phyloP scores from a whole-genome alignment of 495 filamentous ascomycete genomes.

The Cercophora sp. region DNA sequence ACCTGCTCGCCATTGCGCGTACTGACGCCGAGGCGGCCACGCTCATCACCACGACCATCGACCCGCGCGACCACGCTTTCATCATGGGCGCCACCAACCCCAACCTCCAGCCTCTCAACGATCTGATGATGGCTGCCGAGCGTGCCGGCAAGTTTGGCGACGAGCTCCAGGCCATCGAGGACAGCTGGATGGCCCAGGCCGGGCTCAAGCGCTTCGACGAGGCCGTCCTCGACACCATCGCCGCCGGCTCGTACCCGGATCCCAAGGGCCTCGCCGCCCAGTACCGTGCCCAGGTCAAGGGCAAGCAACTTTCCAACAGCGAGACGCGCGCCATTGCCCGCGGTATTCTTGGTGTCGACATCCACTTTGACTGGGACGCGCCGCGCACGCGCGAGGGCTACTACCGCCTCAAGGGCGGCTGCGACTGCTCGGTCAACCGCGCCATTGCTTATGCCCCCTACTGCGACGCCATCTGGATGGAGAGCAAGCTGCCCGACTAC shows the following conservation, averaged over 20 bases:
- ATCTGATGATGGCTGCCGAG: constrained; percentile 87
- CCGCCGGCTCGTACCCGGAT: constrained; percentile 51
- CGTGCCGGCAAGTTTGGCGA: constrained; percentile 73
- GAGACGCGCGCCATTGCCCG: constrained; percentile 83
- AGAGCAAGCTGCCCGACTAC: constrained; percentile 93
- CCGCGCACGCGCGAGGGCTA: constrained; percentile 89
- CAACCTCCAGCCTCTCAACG: constrained; percentile 75
- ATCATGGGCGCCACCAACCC: constrained; percentile 88
- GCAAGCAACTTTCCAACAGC: constrained; percentile 67
- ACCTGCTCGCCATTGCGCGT: constrained; percentile 85
- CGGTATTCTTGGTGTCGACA: constrained; percentile 72
- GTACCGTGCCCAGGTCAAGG: constrained; percentile 63
- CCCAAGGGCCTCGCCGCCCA: constrained; percentile 62
- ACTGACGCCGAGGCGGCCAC: constrained; percentile 98
- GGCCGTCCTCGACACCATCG: constrained; percentile 79
- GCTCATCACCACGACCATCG: constrained; percentile 93
- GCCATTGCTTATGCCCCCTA: constrained; percentile 92
- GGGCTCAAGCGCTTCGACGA: constrained; percentile 87
- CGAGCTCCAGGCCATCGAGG: constrained; percentile 87
- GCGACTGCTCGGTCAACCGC: constrained; percentile 86
- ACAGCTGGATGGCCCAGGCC: constrained; percentile 79
- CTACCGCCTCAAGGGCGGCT: constrained; percentile 89
- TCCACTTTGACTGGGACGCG: constrained; percentile 91
- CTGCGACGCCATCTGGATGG: constrained; percentile 98
- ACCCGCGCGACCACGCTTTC: constrained; percentile 90